Percentiles rank a stretch among this genome's conserved stretches.
Conservation (phyloP, 306 rosid genomes). For the Hippophae tibetana region DNA sequence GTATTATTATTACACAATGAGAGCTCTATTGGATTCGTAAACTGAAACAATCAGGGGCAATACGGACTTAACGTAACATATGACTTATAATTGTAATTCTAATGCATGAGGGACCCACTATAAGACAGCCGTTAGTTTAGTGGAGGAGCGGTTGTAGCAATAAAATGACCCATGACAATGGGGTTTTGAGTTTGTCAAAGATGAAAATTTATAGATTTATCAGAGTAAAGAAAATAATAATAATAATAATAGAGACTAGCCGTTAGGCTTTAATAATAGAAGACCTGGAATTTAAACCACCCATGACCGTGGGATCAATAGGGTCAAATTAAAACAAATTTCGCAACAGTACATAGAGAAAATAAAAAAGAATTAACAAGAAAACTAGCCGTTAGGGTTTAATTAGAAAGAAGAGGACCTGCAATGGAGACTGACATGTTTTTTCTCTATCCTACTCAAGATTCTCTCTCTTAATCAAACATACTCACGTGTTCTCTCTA, state of each 20-base stretch:
- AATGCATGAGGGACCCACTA: too few relatives aligned
- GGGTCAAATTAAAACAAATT: constrained; percentile 9
- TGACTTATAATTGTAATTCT: too few relatives aligned
- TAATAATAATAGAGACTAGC: too few relatives aligned
- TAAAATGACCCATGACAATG: too few relatives aligned
- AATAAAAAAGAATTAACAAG: background rate
- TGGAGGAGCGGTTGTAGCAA: too few relatives aligned
- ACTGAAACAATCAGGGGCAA: background rate
- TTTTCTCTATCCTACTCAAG: constrained; percentile 41
- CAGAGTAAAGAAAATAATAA: too few relatives aligned
- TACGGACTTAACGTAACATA: constrained; percentile 1
- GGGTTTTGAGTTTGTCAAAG: too few relatives aligned
- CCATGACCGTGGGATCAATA: constrained; percentile 10
- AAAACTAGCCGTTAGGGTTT: constrained; percentile 69
- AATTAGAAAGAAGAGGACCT: constrained; percentile 24
- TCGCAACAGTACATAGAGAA: constrained; percentile 3
- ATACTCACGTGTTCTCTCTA: constrained; percentile 48
- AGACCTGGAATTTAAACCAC: constrained; percentile 21
- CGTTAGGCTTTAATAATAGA: background rate
- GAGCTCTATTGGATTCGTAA: background rate
- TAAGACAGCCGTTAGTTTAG: too few relatives aligned
- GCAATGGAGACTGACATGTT: constrained; percentile 35
- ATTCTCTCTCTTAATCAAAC: constrained; percentile 22
- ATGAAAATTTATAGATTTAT: too few relatives aligned
- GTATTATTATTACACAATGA: background rate